Conservation (phyloP, 1,139 yeast species). For the Hanseniaspora uvarum region DNA sequence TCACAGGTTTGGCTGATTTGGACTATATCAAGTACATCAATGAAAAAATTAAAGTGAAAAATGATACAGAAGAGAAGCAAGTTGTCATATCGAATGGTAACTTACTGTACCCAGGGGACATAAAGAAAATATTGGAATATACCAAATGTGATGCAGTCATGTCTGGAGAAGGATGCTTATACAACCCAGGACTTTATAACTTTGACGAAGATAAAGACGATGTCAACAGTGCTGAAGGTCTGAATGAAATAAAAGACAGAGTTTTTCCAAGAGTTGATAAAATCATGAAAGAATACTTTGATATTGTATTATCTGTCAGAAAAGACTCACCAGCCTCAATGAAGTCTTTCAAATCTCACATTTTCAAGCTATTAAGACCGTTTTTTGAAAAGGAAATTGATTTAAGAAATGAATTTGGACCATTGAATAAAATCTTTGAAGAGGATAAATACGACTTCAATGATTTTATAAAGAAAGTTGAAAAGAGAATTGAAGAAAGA, state of each 20-base stretch:
- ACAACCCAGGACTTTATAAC: slow-evolving; percentile 81
- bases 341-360: slow-evolving; percentile 82
- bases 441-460: slow-evolving; percentile 50
- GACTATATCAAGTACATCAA: slow-evolving; percentile 59
- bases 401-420: slow-evolving; percentile 63
- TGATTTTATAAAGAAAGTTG: slow-evolving; percentile 49
- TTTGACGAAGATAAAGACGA: slow-evolving; percentile 18
- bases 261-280: slow-evolving; percentile 79
- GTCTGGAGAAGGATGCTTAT: slow-evolving; percentile 94
- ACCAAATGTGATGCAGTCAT: slow-evolving; percentile 81
- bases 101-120: slow-evolving; percentile 71
- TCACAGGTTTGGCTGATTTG: slow-evolving; percentile 95
- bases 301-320: slow-evolving; percentile 50
- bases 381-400: slow-evolving; percentile 68
- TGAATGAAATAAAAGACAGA: slow-evolving; percentile 37
- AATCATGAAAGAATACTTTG: slow-evolving; percentile 76
- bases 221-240: slow-evolving; percentile 18
- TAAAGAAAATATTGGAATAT: slow-evolving; percentile 51
- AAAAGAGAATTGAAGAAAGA: slow-evolving; percentile 37
- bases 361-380: slow-evolving; percentile 74
- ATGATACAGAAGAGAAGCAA: slow-evolving; percentile 23
- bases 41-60: slow-evolving; percentile 60
- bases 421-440: slow-evolving; percentile 31
- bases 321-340: slow-evolving; percentile 65
- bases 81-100: slow-evolving; percentile 93